Base-by-base conservation (phyloP, 1,139 yeast species). In the Hyphopichia pseudoburtonii region DNA sequence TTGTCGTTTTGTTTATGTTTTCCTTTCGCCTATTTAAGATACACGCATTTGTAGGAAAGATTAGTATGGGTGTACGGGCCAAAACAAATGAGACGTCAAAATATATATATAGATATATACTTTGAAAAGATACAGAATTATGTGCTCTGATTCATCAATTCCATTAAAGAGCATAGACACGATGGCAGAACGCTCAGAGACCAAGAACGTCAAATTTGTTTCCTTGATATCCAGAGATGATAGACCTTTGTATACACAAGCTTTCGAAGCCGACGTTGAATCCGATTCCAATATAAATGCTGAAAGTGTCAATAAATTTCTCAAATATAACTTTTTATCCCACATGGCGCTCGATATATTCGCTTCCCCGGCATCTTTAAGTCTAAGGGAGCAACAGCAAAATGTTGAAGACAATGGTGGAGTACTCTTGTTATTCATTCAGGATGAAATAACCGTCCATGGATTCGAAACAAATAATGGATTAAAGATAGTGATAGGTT, bases 331-430 rank as follows among this genome's bases (percentile, higher is more conserved):
- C 50, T 80, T 80, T 46, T 59, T 81, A 24, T 72, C 84, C 12
- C 85, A 81, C 52, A 80, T 81, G 83, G 80, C 86, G 2, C 57
- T 81, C 17, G 87, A 81, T 53, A 70, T 80, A 16, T 79, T 81
- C 47, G 64, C 79, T 24, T 74, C 82, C 15, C 82, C 83, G 1
- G 42, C 67, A n/a, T 62, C 73, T 28, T 44, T 67, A 30, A 50
- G 59, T 30, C 51, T 70, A 33, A 55, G 74, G 17, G 74, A 69
- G 42, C 71, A 63, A 40, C 71, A 66, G 32, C 73, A 64, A 30
- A 60, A 62, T 9, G 41, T 43, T n/a, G 51, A 51, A 14, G 46
- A 52, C 26, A 48, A 50, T 30, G 52, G 48, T 27, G 66, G 64
- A 4, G 68, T 66, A 35, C 56, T 66, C 23, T 59, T 80, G 15